A percentile compares a stretch with the other conserved stretches of the same genome.
Evolutionary conservation across 345 rosid genomes (phyloP).

Genomic region (Excoecaria cochinchinensis): DNA sequence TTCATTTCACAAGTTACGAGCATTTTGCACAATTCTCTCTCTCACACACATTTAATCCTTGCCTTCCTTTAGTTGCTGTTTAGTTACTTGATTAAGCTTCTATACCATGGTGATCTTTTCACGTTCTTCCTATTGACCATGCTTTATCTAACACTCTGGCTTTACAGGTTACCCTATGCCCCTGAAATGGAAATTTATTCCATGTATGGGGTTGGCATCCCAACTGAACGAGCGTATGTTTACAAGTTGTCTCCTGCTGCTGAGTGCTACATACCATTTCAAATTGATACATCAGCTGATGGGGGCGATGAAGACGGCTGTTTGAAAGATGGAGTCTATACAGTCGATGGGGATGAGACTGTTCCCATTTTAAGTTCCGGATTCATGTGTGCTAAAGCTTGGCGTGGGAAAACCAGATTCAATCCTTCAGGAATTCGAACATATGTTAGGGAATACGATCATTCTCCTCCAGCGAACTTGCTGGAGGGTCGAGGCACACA

Average conservation of each 20-base stretch:
- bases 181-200: constrained; percentile 92
- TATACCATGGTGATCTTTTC: neutral
- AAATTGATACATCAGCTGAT: constrained; percentile 67
- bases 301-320: constrained; percentile 63
- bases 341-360: constrained; percentile 87
- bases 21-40: constrained; percentile 4
- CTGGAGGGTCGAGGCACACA: constrained; percentile 91
- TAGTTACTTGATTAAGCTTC: neutral
- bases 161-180: constrained; percentile 80
- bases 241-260: constrained; percentile 68
- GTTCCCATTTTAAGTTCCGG: constrained; percentile 91
- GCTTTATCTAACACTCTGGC: constrained; percentile 21
- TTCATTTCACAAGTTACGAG: neutral
- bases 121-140: neutral
- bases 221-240: constrained; percentile 85
- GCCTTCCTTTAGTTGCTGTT: neutral
- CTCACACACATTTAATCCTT: neutral
- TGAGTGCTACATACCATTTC: constrained; percentile 87
- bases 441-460: constrained; percentile 71
- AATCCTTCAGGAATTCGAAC: constrained; percentile 85
- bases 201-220: constrained; percentile 89
- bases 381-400: constrained; percentile 90
- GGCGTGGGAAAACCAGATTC: constrained; percentile 93
- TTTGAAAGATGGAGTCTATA: constrained; percentile 77
- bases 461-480: constrained; percentile 81